Conservation (phyloP, 345 rosid species). For the Excoecaria cochinchinensis region DNA sequence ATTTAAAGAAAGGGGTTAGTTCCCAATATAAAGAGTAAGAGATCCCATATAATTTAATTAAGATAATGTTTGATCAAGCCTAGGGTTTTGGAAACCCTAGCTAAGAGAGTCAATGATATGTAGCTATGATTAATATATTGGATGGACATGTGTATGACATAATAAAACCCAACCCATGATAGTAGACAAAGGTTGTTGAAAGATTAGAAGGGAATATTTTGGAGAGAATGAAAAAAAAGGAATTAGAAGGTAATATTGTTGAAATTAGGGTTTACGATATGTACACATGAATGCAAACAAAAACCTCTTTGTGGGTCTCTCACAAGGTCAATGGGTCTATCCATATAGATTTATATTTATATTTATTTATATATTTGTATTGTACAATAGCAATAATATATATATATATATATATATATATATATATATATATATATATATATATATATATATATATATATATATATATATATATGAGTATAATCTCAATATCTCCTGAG, state of each 20-base stretch:
- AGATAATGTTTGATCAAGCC: slow-evolving; percentile 33
- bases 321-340: slow-evolving; percentile 35
- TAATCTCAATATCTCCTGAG: slow-evolving; percentile 4
- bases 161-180: slow-evolving; percentile 30
- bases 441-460: neutral
- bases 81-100: slow-evolving; percentile 37
- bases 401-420: neutral
- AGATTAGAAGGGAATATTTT: slow-evolving; percentile 60
- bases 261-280: slow-evolving; percentile 44
- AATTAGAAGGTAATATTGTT: slow-evolving; percentile 52
- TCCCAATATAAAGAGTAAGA: slow-evolving; percentile 18
- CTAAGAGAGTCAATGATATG: slow-evolving; percentile 19
- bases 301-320: slow-evolving; percentile 40
- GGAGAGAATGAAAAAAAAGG: slow-evolving; percentile 48
- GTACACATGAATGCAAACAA: slow-evolving; percentile 50
- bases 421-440: neutral
- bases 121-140: neutral
- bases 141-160: slow-evolving; percentile 41
- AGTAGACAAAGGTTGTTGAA: slow-evolving; percentile 28
- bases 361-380: neutral
- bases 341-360: neutral
- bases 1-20: slow-evolving; percentile 20
- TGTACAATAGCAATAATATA: too few species aligned
- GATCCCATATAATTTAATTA: slow-evolving; percentile 18
- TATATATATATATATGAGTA: neutral